Evolutionary conservation across 2,329 filamentous ascomycete species (phyloP), one percentile per base, ranked within the genome.

Genomic region (Claviceps sp.): DNA sequence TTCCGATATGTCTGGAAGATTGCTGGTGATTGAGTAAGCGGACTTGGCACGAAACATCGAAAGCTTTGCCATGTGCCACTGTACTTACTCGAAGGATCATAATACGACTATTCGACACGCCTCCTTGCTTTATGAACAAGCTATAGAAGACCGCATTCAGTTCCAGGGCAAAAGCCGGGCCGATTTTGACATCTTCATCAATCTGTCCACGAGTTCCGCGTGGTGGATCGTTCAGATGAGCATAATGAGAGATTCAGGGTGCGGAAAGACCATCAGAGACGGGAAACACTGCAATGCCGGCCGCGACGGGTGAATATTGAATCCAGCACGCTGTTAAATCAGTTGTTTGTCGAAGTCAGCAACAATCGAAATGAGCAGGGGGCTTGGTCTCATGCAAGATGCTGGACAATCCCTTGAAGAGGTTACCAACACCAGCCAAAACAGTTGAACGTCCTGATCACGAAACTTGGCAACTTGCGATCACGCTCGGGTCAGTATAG

Each of bases 101-200:
- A 57, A 60, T 3, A 60, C 60, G 42, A 61, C 59, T 2, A 56
- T 60, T 38, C 55, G 60, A n/a, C 58, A 62, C n/a, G 60, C 59
- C 1, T 59, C 58, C 0, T 53, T 63, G 0, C 52, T 64, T n/a
- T 63, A 63, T 38, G 56, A 58, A 20, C 52, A 61, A 6, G 60
- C 61, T 0, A 56, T 57, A 0, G 58, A 59, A 5, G 55, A 63
- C 18, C 47, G 52, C 2, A 48, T 50, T 2, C 52, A 56, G 1
- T 65, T 64, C 37, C 56, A 57, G 1, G 62, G 62, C 1, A 55
- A 59, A 9, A 61, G 58, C 2, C 55, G 62, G 3, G 57, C 57
- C 18, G 61, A 65, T 48, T 66, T 65, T 50, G 59, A 61, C 24
- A 56, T 7, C 52, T 66, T 1, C 63, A 64, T 40, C 62, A 63